These are phyloP conservation scores for Plasmodium malariae DNA, from an alignment of 169 alveolate species.

Conservation along the genomic window DNA sequence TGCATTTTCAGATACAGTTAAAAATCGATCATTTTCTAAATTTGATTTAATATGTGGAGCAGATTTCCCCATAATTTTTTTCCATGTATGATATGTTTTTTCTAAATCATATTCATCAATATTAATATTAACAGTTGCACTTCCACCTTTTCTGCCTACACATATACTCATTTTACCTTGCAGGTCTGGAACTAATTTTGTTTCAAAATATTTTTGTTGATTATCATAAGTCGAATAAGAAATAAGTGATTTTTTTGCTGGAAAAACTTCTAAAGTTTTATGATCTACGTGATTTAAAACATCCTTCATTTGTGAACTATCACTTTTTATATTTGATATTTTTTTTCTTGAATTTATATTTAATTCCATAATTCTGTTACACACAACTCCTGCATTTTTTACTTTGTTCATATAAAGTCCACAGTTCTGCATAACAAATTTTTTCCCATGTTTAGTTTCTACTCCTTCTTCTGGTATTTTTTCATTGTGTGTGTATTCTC, in stretches of 20 bases:
- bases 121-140: constrained; percentile 64
- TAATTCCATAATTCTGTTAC: constrained; percentile 67
- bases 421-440: constrained; percentile 23
- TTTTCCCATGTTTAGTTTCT: constrained; percentile 44
- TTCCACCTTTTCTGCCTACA: constrained; percentile 76
- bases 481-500: not conserved
- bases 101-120: constrained; percentile 74
- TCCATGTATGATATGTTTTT: constrained; percentile 75
- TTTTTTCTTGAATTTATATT: constrained; percentile 59
- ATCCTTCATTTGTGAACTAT: constrained; percentile 73
- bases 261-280: constrained; percentile 5
- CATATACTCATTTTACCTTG: constrained; percentile 77
- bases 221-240: constrained; percentile 68
- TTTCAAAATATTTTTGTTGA: constrained; percentile 67
- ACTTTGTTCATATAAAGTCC: constrained; percentile 36
- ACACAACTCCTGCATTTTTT: constrained; percentile 74
- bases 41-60: constrained; percentile 47
- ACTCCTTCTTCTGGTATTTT: not conserved
- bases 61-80: constrained; percentile 43
- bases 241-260: constrained; percentile 49
- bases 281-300: constrained; percentile 24
- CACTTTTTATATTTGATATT: constrained; percentile 32
- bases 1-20: constrained; percentile 79
- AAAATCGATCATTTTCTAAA: constrained; percentile 77
- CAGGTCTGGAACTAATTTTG: constrained; percentile 58